A percentile compares a stretch with the other conserved stretches of the same genome.
Evolutionary conservation across 306 rosid species (phyloP).

Genomic region (Rubus idaeus): DNA sequence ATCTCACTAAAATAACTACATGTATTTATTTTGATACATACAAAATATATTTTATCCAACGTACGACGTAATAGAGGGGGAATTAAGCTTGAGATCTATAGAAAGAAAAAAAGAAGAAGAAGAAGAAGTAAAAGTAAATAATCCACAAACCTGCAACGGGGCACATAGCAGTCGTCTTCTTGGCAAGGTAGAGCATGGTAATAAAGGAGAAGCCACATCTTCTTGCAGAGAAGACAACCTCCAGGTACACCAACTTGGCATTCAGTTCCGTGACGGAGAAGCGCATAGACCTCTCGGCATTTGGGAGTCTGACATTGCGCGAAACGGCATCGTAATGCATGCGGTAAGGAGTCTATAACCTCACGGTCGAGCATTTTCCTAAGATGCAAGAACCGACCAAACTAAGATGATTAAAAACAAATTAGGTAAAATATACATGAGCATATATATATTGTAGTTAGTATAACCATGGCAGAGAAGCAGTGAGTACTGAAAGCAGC

Average conservation of each 20-base stretch:
- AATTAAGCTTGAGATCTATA: neutral
- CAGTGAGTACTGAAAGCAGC: neutral
- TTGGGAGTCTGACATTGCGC: slow-evolving; percentile 72
- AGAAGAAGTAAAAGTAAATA: neutral
- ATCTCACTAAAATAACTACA: neutral
- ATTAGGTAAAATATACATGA: too few species aligned
- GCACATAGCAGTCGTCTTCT: slow-evolving; percentile 78
- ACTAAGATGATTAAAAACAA: slow-evolving; percentile 10
- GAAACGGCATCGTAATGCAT: slow-evolving; percentile 78
- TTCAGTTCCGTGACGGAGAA: slow-evolving; percentile 79
- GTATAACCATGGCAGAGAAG: too few species aligned
- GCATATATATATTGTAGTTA: neutral
- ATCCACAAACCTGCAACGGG: slow-evolving; percentile 81
- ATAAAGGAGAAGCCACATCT: slow-evolving; percentile 90
- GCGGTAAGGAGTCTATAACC: slow-evolving; percentile 27
- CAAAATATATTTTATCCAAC: neutral
- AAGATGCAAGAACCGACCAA: slow-evolving; percentile 45
- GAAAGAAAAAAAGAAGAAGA: neutral
- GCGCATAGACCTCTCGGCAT: slow-evolving; percentile 81
- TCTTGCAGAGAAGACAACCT: slow-evolving; percentile 82
- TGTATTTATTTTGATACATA: neutral
- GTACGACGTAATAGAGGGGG: neutral
- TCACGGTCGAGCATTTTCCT: slow-evolving; percentile 78
- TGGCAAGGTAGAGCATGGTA: slow-evolving; percentile 92
- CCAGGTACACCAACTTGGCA: slow-evolving; percentile 84